Percentiles rank a stretch among this genome's conserved stretches.
These are phyloP conservation scores for Pelomyxa schiedti DNA, from an alignment of 78 protist species.

Conservation along the genomic window DNA sequence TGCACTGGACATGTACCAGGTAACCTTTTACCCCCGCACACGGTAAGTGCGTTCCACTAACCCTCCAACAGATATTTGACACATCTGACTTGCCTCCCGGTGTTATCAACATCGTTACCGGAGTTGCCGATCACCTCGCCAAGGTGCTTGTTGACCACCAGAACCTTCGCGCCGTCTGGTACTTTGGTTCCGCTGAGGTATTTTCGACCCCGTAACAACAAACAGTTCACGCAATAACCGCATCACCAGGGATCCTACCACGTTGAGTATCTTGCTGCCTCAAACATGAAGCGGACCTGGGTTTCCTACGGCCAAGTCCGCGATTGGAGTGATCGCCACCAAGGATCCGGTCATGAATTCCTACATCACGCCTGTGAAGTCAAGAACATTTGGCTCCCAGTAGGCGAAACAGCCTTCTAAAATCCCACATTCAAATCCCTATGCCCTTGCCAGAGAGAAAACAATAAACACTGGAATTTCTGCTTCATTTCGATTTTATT, in stretches of 20 bases:
- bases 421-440: no score
- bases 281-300: constrained; percentile 15
- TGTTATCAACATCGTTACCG: constrained; percentile 10
- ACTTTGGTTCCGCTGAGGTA: constrained; percentile 12
- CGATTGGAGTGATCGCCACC: neutral
- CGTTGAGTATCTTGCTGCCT: constrained; percentile 6
- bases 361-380: neutral
- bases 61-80: neutral
- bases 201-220: no score
- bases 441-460: no score
- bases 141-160: constrained; percentile 1
- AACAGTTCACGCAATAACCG: no score
- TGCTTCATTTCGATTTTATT: no score
- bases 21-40: neutral
- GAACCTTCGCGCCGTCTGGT: neutral
- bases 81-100: constrained; percentile 16
- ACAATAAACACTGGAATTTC: no score
- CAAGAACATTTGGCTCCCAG: constrained; percentile 15
- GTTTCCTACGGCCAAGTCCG: constrained; percentile 1
- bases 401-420: no score
- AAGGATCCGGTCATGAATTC: constrained; percentile 3
- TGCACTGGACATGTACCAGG: constrained; percentile 12
- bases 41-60: no score
- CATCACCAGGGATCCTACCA: neutral
- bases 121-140: neutral